Base-by-base conservation (phyloP, 2,329 filamentous ascomycete species). In the Penicillium olsonii region DNA sequence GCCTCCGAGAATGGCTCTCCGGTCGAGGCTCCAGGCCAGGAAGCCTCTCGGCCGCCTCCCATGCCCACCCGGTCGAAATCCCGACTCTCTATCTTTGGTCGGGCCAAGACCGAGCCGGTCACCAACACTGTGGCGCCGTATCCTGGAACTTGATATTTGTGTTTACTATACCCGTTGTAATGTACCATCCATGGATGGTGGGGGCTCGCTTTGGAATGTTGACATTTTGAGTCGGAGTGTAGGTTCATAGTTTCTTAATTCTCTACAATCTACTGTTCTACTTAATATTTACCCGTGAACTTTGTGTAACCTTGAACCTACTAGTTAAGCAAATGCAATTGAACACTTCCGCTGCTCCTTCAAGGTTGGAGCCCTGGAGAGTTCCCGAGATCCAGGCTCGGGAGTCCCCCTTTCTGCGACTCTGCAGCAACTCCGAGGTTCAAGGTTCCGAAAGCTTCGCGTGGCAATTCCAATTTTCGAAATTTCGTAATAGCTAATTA, bases 141-240 rank as follows among this genome's bases (percentile, higher is more conserved):
- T 48, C 68, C 69, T 6, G 69, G 68, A 5, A 72, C 69, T 40
- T 71, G 48, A 65, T 41, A 2, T 20, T 8, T 44, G 29, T 37
- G 7, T 42, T 12, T 27, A 31, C 12, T 33, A 42, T 33, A 19
- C 7, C 22, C 31, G 12, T 37, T 38, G 14, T 43, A 15, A 26
- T 45, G 40, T 14, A 6, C 20, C 17, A 14, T 14, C 29, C 37
- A 35, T 26, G 20, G 45, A 26, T 42, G 5, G 24, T 12, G 17
- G 34, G 8, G n/a, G 2, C 9, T 14, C 9, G 20, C 26, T 26
- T 20, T 33, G 37, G 27, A 33, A 33, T 7, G 15, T 33, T 41
- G n/a, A 15, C 19, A 17, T 24, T n/a, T n/a, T 33, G n/a, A 38
- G 34, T 29, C 15, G 42, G 22, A n/a, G n/a, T n/a, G n/a, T n/a